Evolutionary conservation across 805 yeast genomes (phyloP).

Genomic region (Komagataella populi): DNA sequence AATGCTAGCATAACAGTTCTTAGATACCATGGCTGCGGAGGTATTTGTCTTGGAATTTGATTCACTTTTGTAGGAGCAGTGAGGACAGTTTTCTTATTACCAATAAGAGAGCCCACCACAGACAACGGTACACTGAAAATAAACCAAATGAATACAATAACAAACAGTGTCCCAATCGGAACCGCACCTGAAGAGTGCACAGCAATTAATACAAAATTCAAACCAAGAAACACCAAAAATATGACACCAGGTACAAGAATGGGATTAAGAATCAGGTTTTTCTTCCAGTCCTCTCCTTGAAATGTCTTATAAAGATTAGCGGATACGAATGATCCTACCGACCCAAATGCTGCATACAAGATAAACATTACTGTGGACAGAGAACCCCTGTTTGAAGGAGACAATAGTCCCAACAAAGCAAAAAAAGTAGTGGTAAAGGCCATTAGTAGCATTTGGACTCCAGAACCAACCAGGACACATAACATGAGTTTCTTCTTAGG

Average conservation of each 20-base stretch:
- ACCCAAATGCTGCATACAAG: constrained; percentile 68
- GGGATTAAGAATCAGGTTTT: constrained; percentile 75
- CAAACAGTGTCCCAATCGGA: constrained; percentile 81
- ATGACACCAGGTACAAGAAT: constrained; percentile 70
- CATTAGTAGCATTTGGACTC: constrained; percentile 75
- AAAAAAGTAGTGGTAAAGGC: constrained; percentile 56
- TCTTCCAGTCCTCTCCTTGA: constrained; percentile 87
- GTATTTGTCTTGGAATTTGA: constrained; percentile 94
- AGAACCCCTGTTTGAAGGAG: constrained; percentile 93
- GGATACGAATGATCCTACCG: constrained; percentile 78
- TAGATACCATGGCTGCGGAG: constrained; percentile 78
- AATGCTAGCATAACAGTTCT: constrained; percentile 52
- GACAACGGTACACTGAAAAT: constrained; percentile 76
- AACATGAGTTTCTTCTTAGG: constrained; percentile 30
- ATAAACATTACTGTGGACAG: constrained; percentile 83
- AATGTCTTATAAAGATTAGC: constrained; percentile 77
- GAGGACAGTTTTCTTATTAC: constrained; percentile 38
- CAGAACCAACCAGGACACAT: constrained; percentile 79
- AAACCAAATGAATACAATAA: constrained; percentile 76
- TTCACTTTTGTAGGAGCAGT: constrained; percentile 71
- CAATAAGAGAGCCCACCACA: constrained; percentile 67
- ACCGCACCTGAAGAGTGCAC: constrained; percentile 88
- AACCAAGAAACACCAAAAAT: constrained; percentile 45
- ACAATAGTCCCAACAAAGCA: constrained; percentile 79
- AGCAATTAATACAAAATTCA: constrained; percentile 72